These are phyloP conservation scores for Neurospora sp. DNA, from an alignment of 495 filamentous ascomycete species.

Conservation along the genomic window DNA sequence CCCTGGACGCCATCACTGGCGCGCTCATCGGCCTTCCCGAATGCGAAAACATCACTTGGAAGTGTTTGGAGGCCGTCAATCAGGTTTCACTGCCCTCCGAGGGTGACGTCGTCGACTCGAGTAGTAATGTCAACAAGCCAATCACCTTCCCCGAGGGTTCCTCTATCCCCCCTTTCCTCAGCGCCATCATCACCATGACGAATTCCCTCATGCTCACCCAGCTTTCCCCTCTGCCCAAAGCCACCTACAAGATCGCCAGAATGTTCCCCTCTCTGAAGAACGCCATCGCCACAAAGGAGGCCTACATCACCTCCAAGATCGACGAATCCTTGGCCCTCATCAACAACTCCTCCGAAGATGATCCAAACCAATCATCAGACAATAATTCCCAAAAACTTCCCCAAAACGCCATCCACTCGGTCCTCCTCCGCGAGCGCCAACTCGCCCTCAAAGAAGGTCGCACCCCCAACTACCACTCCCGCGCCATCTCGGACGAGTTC, in stretches of 20 bases:
- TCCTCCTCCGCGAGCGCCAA: constrained; percentile 26
- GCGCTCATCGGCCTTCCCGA: constrained; percentile 20
- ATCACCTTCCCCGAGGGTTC: constrained; percentile 10
- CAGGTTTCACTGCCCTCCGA: background rate
- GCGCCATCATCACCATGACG: constrained; percentile 4
- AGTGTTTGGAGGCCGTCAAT: constrained; percentile 6
- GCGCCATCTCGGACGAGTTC: constrained; percentile 25
- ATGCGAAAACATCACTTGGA: constrained; percentile 9
- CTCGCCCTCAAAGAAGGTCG: constrained; percentile 22
- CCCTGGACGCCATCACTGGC: constrained; percentile 29
- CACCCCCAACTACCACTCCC: constrained; percentile 14
- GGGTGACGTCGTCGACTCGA: background rate
- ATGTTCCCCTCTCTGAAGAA: constrained; percentile 10
- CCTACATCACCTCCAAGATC: constrained; percentile 15
- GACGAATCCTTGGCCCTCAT: constrained; percentile 8
- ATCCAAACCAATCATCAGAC: too few species aligned
- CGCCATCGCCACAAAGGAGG: constrained; percentile 11
- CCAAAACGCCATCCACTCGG: constrained; percentile 25
- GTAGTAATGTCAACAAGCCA: constrained; percentile 1
- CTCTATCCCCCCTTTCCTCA: constrained; percentile 10
- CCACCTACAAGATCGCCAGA: constrained; percentile 9
- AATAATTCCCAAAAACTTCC: background rate
- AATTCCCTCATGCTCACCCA: constrained; percentile 11
- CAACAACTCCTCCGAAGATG: too few species aligned
- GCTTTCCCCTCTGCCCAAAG: constrained; percentile 8